Evolutionary conservation across 1,284 basidiomycete genomes (phyloP), one percentile per base, ranked within the genome.

Genomic region (Naganishia sp.): DNA sequence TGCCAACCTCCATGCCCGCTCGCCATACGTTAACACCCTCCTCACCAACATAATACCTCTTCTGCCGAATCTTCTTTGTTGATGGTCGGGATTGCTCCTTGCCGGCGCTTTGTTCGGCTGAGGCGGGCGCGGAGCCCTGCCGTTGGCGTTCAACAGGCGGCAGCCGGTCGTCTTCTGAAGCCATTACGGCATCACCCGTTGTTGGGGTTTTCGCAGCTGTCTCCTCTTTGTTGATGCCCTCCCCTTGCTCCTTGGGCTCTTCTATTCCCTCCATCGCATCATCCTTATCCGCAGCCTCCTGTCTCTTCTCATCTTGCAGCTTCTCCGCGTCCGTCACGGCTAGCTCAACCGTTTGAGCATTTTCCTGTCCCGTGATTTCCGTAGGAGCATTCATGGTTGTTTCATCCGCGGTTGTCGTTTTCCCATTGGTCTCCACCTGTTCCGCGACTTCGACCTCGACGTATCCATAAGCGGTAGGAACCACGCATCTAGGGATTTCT

Each of bases 21-120:
- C 94, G 85, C 90, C 92, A 99, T 60, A 96, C 83, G n/a, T 88
- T 89, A 21, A 92, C 92, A 2, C 94, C 94, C 74, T 89, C 87
- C 75, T 97, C 92, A 11, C 94, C 94, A 57, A 97, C 84, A 78
- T 87, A 91, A 73, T 92, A 85, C 74, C 88, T 90, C 64, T 86
- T 82, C 68, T 83, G 83, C 74, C 82, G 83, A 11, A 65, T 64
- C 45, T 68, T 74, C 71, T 64, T 79, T 78, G 63, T 77, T 44
- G 53, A 31, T 5, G 61, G 61, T 52, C 54, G 50, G 75, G 25
- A 74, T 45, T 42, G 59, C 42, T 23, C 63, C 28, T 65, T 66
- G 13, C 67, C 67, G 16, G 64, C 72, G 39, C 70, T 65, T 11
- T 44, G 33, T 11, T 61, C 18, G 11, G 21, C 57, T 39, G 36